Evolutionary conservation across 1,284 basidiomycete genomes (phyloP).

Genomic region (Chalciporus sp.): DNA sequence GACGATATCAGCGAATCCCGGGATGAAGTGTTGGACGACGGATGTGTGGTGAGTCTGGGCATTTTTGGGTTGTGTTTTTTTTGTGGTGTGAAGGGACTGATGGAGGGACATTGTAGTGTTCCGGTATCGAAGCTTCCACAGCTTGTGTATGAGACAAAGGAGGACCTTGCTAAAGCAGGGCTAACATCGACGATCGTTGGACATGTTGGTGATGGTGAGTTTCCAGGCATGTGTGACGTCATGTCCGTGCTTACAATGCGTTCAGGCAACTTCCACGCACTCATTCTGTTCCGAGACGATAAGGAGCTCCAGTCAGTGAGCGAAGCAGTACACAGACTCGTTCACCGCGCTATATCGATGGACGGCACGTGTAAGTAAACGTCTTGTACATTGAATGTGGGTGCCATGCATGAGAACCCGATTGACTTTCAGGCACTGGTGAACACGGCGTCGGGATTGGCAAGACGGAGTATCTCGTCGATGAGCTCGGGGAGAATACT

Average conservation of each 20-base stretch:
- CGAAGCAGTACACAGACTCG: slow-evolving; percentile 66
- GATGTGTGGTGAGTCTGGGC: slow-evolving; percentile 70
- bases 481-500: slow-evolving; percentile 78
- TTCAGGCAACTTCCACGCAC: slow-evolving; percentile 65
- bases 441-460: slow-evolving; percentile 79
- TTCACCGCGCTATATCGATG: slow-evolving; percentile 64
- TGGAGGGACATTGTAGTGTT: slow-evolving; percentile 51
- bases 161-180: slow-evolving; percentile 65
- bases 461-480: slow-evolving; percentile 71
- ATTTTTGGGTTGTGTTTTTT: not conserved
- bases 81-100: no score
- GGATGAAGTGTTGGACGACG: slow-evolving; percentile 78
- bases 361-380: slow-evolving; percentile 69
- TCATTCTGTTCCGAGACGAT: slow-evolving; percentile 66
- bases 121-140: slow-evolving; percentile 74
- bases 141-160: slow-evolving; percentile 73
- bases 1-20: slow-evolving; percentile 66
- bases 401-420: slow-evolving; percentile 33
- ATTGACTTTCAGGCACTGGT: slow-evolving; percentile 49
- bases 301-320: slow-evolving; percentile 58
- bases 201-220: slow-evolving; percentile 83
- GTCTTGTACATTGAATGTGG: not conserved
- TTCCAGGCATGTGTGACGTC: not conserved
- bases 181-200: slow-evolving; percentile 77
- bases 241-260: no score